Base-by-base conservation (phyloP, 805 yeast genomes). In the Yamadazyma takamatsuzukensis region DNA sequence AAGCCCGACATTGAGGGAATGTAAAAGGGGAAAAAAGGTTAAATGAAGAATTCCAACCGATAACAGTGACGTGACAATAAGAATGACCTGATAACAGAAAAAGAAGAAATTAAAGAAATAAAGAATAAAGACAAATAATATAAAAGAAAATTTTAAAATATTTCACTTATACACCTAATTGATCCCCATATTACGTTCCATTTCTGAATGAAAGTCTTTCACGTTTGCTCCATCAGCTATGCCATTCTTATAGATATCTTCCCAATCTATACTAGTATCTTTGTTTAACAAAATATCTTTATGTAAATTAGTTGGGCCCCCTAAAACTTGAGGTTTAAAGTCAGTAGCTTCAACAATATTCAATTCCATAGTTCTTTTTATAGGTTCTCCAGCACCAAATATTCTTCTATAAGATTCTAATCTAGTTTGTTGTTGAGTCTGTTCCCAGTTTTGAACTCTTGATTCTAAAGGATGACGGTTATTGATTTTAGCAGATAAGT, bases 331-430 rank as follows among this genome's bases (percentile, higher is more conserved):
- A 5, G 96, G 96, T 40, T 70, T 77, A 56, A 78, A 79, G 38
- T 83, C 87, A 10, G 84, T 75, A 30, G 70, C 66, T 28, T 77
- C 75, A 3, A 90, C 82, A 16, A 90, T 72, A 36, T 76, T 68
- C 51, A 85, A 64, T 49, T 93, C 98, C 96, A 93, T 88, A 19
- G 80, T 78, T 51, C 97, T 74, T 53, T 81, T 81, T 57, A 90
- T 83, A 6, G 98, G 97, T 51, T 85, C 97, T 8, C 93, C 96
- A 29, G 90, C 78, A 11, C 98, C 98, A 56, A 83, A 88, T 12
- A 84, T 62, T 45, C 94, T 75, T 54, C 95, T 76, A 59, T 84
- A 80, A 39, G 77, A 77, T 54, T 88, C 93, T 65, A 89, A 49
- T 49, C 78, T 78, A 44, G 80, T 65, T 18, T 77, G 77, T 21